Evolutionary conservation across 257 asterid species (phyloP).

Genomic region (Rubia yunnanensis): DNA sequence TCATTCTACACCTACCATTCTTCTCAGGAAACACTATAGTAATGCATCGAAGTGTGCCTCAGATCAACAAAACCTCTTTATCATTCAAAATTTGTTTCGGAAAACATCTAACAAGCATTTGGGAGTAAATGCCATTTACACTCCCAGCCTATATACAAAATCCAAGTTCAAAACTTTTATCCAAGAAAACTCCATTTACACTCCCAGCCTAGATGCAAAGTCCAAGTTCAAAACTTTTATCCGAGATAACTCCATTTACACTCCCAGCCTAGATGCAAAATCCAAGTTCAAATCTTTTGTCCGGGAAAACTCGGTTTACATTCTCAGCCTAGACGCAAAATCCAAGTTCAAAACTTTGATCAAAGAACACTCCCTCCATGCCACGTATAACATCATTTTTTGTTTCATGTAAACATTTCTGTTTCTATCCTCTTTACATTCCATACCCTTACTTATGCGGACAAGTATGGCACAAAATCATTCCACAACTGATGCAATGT

Average conservation of each 20-base stretch:
- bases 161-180: background rate
- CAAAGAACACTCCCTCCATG: background rate
- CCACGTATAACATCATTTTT: background rate
- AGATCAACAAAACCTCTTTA: background rate
- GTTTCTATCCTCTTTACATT: background rate
- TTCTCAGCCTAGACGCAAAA: background rate
- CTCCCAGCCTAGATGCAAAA: background rate
- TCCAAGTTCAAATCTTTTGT: background rate
- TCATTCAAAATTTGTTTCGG: background rate
- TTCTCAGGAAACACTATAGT: background rate
- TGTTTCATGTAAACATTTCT: background rate
- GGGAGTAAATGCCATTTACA: background rate
- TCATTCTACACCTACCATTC: background rate
- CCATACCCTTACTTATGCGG: background rate
- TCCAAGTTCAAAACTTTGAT: background rate
- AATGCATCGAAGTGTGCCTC: background rate
- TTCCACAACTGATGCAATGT: too few species aligned
- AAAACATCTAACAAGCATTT: background rate
- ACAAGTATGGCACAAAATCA: too few species aligned
- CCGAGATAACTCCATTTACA: background rate
- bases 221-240: background rate
- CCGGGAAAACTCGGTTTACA: background rate
- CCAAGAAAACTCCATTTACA: background rate
- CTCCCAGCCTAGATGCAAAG: background rate
- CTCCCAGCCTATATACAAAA: background rate